phyloP scores from a whole-genome alignment of 805 yeast genomes.

The Lachancea sp. region DNA sequence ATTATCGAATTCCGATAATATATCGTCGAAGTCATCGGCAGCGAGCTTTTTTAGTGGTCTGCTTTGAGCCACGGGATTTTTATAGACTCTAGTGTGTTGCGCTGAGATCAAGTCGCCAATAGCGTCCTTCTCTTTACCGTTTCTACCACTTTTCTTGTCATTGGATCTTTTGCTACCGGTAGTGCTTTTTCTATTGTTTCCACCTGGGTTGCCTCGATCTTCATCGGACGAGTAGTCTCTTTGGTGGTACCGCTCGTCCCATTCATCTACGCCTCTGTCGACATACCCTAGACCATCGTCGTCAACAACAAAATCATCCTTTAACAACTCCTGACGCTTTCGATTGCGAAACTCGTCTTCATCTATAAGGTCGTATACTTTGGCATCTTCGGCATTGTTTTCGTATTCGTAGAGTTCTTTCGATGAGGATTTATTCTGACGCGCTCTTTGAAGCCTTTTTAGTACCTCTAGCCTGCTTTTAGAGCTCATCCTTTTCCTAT shows the following conservation, averaged over 20 bases:
- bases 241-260: conserved; percentile 54
- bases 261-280: conserved; percentile 87
- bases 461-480: conserved; percentile 52
- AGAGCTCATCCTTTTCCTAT: conserved; percentile 38
- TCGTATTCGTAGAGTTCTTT: conserved; percentile 36
- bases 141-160: conserved; percentile 17
- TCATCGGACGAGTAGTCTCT: conserved; percentile 54
- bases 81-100: conserved; percentile 46
- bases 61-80: conserved; percentile 31
- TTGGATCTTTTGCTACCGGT: conserved; percentile 23
- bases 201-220: too few species aligned
- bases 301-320: conserved; percentile 91
- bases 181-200: conserved; percentile 17
- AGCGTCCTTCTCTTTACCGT: conserved; percentile 14
- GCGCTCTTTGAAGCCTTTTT: conserved; percentile 55
- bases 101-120: conserved; percentile 45
- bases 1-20: conserved; percentile 47
- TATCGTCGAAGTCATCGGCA: conserved; percentile 59
- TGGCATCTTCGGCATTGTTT: conserved; percentile 46
- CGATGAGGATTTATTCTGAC: conserved; percentile 21
- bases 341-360: conserved; percentile 70
- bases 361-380: conserved; percentile 78
- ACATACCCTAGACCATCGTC: conserved; percentile 92
- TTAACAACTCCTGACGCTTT: conserved; percentile 71
- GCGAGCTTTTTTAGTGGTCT: conserved; percentile 37